These are phyloP conservation scores for Protomyces lactucae-debilis DNA, from an alignment of 1,139 yeast species.

Conservation along the genomic window DNA sequence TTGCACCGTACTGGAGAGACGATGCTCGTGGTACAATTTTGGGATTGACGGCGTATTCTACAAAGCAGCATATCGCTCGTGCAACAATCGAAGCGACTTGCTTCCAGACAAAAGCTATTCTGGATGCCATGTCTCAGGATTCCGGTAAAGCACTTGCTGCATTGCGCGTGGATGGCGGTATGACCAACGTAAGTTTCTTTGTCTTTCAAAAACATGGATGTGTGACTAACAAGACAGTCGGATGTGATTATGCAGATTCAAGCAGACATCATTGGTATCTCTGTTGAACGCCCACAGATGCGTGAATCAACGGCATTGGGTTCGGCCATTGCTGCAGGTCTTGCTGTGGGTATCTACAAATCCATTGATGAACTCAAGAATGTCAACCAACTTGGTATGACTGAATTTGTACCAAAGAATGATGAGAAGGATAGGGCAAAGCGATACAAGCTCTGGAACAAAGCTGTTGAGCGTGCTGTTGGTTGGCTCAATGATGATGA, in stretches of 20 bases:
- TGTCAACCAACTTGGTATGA: constrained; percentile 41
- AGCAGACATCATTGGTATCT: constrained; percentile 81
- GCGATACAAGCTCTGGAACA: constrained; percentile 74
- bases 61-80: constrained; percentile 81
- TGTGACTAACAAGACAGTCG: constrained; percentile 42
- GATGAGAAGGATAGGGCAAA: constrained; percentile 58
- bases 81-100: constrained; percentile 96
- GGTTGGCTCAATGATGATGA: constrained; percentile 51
- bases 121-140: constrained; percentile 84
- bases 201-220: too few relatives aligned
- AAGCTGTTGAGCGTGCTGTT: constrained; percentile 67
- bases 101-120: constrained; percentile 85
- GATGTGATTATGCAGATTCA: constrained; percentile 92
- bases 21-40: constrained; percentile 89
- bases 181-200: constrained; percentile 52
- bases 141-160: constrained; percentile 54
- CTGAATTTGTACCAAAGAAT: constrained; percentile 56
- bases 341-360: constrained; percentile 73
- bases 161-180: constrained; percentile 84
- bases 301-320: constrained; percentile 94
- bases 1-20: constrained; percentile 95
- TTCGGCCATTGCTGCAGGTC: constrained; percentile 93
- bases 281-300: constrained; percentile 73
- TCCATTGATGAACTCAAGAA: constrained; percentile 59
- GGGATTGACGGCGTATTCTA: constrained; percentile 86